Evolutionary conservation across 345 rosid genomes (phyloP).

Genomic region (Acer yangbiense): DNA sequence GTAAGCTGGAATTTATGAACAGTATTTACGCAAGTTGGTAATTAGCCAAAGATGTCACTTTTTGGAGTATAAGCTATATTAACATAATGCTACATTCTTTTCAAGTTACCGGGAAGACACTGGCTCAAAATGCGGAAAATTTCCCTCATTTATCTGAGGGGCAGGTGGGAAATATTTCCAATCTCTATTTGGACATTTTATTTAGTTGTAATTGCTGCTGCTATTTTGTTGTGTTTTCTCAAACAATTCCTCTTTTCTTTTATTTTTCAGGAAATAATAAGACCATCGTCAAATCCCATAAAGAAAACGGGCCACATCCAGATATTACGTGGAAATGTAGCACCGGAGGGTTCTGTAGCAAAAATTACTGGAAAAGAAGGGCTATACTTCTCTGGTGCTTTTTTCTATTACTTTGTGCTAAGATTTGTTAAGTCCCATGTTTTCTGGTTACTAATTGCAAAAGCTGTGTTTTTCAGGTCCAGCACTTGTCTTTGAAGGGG

Average conservation of each 20-base stretch:
- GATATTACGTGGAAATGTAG: constrained; percentile 84
- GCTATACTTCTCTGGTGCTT: constrained; percentile 78
- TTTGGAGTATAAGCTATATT: constrained; percentile 5
- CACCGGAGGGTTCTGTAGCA: constrained; percentile 99
- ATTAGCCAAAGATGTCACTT: constrained; percentile 7
- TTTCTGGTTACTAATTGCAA: neutral
- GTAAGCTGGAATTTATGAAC: constrained; percentile 9
- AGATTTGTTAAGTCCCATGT: neutral
- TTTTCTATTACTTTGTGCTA: constrained; percentile 5
- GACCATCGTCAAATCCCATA: constrained; percentile 78
- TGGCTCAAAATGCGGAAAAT: constrained; percentile 72
- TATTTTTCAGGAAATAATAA: constrained; percentile 65
- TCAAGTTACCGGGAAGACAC: constrained; percentile 89
- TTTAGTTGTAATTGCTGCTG: neutral
- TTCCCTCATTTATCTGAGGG: constrained; percentile 74
- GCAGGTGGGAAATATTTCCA: constrained; percentile 52
- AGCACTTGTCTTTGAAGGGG: constrained; percentile 97
- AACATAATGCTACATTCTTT: constrained; percentile 15
- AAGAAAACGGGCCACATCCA: constrained; percentile 96
- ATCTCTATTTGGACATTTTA: neutral
- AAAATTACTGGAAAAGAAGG: constrained; percentile 99
- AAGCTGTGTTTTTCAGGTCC: constrained; percentile 62
- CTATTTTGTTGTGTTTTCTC: constrained; percentile 5
- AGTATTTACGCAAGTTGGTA: neutral
- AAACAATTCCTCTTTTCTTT: neutral